Percentiles rank a stretch among this genome's conserved stretches.
phyloP scores from a whole-genome alignment of 805 yeast species.

The Zygoascus ofunaensis region DNA sequence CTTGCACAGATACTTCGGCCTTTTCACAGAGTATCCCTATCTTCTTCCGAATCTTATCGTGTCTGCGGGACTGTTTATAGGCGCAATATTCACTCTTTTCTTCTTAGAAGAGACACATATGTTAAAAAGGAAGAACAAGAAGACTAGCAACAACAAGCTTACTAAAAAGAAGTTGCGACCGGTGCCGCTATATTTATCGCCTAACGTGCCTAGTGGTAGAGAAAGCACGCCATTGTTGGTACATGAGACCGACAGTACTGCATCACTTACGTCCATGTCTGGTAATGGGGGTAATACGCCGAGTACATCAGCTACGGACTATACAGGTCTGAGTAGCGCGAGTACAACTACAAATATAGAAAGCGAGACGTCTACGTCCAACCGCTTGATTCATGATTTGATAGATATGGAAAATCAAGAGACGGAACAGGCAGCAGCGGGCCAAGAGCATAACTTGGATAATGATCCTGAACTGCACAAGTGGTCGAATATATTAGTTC shows the following conservation, averaged over 20 bases:
- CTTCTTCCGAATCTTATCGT: conserved; percentile 46
- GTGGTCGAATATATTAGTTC: conserved; percentile 17
- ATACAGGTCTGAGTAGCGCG: too few relatives aligned
- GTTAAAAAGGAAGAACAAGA: background rate
- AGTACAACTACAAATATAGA: too few relatives aligned
- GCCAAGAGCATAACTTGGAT: background rate
- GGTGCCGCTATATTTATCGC: background rate
- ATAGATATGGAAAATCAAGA: background rate
- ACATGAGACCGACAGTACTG: background rate
- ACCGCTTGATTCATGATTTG: background rate
- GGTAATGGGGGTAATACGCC: too few relatives aligned
- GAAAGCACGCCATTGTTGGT: background rate
- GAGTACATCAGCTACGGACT: background rate
- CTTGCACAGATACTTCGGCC: background rate
- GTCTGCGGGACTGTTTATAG: conserved; percentile 29
- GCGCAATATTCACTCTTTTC: conserved; percentile 34
- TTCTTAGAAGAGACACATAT: conserved; percentile 47
- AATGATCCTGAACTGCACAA: conserved; percentile 18
- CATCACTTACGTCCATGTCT: background rate
- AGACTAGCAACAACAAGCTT: too few relatives aligned
- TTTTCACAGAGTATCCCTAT: conserved; percentile 37
- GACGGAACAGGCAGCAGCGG: background rate
- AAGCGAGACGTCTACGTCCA: background rate
- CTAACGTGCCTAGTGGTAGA: background rate
- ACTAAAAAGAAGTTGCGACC: background rate